A percentile compares a stretch with the other conserved stretches of the same genome.
Conservation (phyloP, 169 alveolate genomes). For the Plasmodium gallinaceum region DNA sequence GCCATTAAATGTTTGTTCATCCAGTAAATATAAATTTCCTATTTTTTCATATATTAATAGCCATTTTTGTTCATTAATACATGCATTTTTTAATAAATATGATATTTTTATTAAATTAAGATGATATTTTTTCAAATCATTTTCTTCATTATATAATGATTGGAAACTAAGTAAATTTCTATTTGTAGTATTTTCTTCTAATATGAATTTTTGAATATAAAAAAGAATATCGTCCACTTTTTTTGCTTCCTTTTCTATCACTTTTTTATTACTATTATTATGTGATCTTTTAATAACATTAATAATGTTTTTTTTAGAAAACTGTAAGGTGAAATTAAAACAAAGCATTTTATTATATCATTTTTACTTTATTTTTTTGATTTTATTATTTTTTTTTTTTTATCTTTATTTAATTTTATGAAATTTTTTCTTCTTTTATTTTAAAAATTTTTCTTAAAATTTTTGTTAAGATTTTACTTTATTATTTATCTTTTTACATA, state of each 20-base stretch:
- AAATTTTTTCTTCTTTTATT: too few relatives aligned
- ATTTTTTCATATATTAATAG: constrained; percentile 39
- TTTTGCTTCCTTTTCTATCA: constrained; percentile 22
- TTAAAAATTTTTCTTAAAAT: too few relatives aligned
- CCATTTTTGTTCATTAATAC: constrained; percentile 55
- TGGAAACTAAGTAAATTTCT: constrained; percentile 19
- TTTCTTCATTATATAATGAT: background rate
- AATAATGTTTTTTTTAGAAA: background rate
- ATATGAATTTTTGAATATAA: constrained; percentile 49
- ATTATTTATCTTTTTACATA: too few relatives aligned
- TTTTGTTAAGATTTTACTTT: too few relatives aligned
- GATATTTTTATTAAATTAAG: constrained; percentile 40
- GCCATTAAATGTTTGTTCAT: background rate
- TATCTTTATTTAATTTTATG: too few relatives aligned
- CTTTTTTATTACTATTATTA: background rate
- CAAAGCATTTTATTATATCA: background rate
- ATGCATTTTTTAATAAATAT: constrained; percentile 44
- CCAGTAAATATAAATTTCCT: constrained; percentile 8
- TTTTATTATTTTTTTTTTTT: too few relatives aligned
- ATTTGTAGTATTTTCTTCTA: constrained; percentile 34
- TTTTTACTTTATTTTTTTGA: too few relatives aligned
- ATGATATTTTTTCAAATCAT: constrained; percentile 1
- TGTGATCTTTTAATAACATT: background rate
- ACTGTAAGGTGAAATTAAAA: background rate
- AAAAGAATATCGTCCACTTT: constrained; percentile 12